Evolutionary conservation across 2,329 filamentous ascomycete species (phyloP).

Genomic region (Cercospora sesami): DNA sequence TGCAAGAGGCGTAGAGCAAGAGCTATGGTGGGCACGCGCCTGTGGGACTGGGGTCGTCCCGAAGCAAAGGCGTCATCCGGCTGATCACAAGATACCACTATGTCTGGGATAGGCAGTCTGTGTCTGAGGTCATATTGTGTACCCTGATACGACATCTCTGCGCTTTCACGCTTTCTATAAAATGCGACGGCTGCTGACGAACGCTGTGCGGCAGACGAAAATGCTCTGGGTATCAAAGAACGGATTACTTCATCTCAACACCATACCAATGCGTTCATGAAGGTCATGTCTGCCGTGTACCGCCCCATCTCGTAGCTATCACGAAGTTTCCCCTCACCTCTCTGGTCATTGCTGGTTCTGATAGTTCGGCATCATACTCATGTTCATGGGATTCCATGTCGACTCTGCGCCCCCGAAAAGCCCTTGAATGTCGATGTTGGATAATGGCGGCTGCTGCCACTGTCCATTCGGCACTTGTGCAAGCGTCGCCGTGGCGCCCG

Average conservation of each 20-base stretch:
- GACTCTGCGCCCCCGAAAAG: constrained; percentile 40
- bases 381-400: constrained; percentile 38
- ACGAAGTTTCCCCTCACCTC: neutral
- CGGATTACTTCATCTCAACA: constrained; percentile 7
- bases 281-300: neutral
- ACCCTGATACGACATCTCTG: neutral
- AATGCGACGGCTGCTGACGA: neutral
- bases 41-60: neutral
- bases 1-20: neutral
- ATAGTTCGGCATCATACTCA: constrained; percentile 27
- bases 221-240: constrained; percentile 17
- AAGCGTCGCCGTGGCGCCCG: constrained; percentile 21
- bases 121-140: neutral
- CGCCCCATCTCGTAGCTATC: neutral
- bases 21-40: neutral
- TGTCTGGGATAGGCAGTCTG: neutral
- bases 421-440: constrained; percentile 41
- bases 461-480: constrained; percentile 21
- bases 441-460: constrained; percentile 33
- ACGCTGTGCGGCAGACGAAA: constrained; percentile 1
- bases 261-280: constrained; percentile 11
- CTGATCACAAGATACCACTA: neutral
- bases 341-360: constrained; percentile 17
- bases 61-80: neutral
- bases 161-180: neutral